Evolutionary conservation across 345 rosid genomes (phyloP), one percentile per base, ranked within the genome.

Genomic region (Citrus inodora): DNA sequence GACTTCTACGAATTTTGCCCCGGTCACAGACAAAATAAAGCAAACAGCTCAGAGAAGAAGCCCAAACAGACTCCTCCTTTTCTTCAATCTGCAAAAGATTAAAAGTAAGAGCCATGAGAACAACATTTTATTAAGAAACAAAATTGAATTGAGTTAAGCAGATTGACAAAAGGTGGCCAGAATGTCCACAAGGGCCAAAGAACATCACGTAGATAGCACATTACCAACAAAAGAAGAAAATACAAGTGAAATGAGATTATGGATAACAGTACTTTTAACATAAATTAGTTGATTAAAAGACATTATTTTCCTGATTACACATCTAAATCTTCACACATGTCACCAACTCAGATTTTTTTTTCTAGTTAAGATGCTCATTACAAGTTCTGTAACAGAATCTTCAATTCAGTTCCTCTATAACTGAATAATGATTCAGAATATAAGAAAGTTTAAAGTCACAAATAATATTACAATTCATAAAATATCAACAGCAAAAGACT

Each of bases 41-140:
- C 71, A 96, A 89, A 87, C 99, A 94, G 85, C 99, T 96, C 59
- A 96, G 85, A 68, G 97, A 95, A 88, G 99, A 90, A 67, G 98
- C 92, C 99, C 99, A 96, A 25, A 96, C 95, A 81, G 91, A 89
- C 82, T 94, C 98, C 85, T 94, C 99, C 72, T 77, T 84, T 83
- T 92, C 99, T 83, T 92, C 98, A 76, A 82, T 87, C 99, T 96
- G 86, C 66, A 51, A 80, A 79, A 83, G 74, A 81, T 68, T 13
- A 69, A 73, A 63, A 81, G 78, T 76, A 77, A 78, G 60, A 79
- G 60, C 63, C 46, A 74, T 69, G 62, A 62, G 38, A 77, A 46
- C 10, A 59, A 21, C 37, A 74, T 25, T 5, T 63, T 30, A 14
- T 46, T 63, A 63, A 63, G 67, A 63, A 63, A 63, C 33, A 6